These are phyloP conservation scores for Penicillium antarcticum DNA, from an alignment of 495 filamentous ascomycete species.

Conservation along the genomic window DNA sequence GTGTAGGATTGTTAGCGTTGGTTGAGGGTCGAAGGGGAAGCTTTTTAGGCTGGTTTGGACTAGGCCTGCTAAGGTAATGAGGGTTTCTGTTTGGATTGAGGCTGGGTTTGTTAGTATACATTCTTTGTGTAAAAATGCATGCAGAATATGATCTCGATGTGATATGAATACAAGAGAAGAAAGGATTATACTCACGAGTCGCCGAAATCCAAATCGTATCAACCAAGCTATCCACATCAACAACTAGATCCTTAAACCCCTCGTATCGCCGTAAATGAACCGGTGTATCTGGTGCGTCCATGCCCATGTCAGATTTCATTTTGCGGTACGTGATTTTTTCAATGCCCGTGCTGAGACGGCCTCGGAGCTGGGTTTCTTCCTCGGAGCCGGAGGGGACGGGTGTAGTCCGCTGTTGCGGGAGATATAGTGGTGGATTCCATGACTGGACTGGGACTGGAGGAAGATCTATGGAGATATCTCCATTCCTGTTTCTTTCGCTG, in stretches of 20 bases:
- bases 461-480: background rate
- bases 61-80: slow-evolving; percentile 72
- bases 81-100: slow-evolving; percentile 75
- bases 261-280: slow-evolving; percentile 62
- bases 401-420: slow-evolving; percentile 38
- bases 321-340: slow-evolving; percentile 22
- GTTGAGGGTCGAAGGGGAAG: slow-evolving; percentile 62
- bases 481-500: background rate
- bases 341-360: slow-evolving; percentile 12
- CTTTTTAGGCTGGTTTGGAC: slow-evolving; percentile 60
- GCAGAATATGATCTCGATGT: too few relatives aligned
- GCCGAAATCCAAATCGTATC: slow-evolving; percentile 80
- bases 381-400: slow-evolving; percentile 66
- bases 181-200: slow-evolving; percentile 58
- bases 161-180: slow-evolving; percentile 2
- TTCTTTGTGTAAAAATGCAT: too few relatives aligned
- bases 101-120: slow-evolving; percentile 42
- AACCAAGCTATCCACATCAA: slow-evolving; percentile 66
- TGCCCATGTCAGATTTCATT: slow-evolving; percentile 63
- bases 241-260: slow-evolving; percentile 62
- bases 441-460: background rate
- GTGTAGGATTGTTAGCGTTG: slow-evolving; percentile 63
- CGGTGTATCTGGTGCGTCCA: slow-evolving; percentile 35
- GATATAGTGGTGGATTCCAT: slow-evolving; percentile 14
- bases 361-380: slow-evolving; percentile 61